A percentile compares a stretch with the other conserved stretches of the same genome.
phyloP scores from a whole-genome alignment of 768 basidiomycete genomes.

The Tulasnella sp. region DNA sequence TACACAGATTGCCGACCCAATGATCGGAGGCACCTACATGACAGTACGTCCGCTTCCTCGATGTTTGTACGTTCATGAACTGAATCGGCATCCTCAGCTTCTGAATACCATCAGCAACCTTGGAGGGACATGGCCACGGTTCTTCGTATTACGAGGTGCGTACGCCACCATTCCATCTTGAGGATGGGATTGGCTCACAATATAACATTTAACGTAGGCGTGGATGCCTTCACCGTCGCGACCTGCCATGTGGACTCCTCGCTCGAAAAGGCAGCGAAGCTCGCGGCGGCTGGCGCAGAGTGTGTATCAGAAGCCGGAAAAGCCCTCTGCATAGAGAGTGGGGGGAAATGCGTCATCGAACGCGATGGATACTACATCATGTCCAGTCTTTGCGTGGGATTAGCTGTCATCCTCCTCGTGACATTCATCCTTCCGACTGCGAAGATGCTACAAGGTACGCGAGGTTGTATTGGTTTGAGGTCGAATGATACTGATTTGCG shows the following conservation, averaged over 20 bases:
- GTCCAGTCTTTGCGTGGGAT: conserved; percentile 67
- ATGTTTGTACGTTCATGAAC: neutral
- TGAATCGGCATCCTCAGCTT: conserved; percentile 49
- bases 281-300: conserved; percentile 43
- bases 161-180: neutral
- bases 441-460: conserved; percentile 72
- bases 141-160: conserved; percentile 86
- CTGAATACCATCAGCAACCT: conserved; percentile 95
- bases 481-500: conserved; percentile 8
- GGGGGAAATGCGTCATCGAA: conserved; percentile 76
- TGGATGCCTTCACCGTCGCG: conserved; percentile 83
- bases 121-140: conserved; percentile 97
- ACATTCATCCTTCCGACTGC: conserved; percentile 81
- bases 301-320: conserved; percentile 94
- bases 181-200: neutral
- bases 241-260: conserved; percentile 67
- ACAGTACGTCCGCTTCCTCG: conserved; percentile 58
- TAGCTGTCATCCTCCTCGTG: conserved; percentile 72
- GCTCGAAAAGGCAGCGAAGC: conserved; percentile 23
- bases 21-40: conserved; percentile 99
- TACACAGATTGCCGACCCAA: conserved; percentile 89
- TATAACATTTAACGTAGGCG: conserved; percentile 48
- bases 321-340: conserved; percentile 63
- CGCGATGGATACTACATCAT: conserved; percentile 91
- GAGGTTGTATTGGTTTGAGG: conserved; percentile 33